Conservation (phyloP, 208 protist species). For the Leishmania mexicana region DNA sequence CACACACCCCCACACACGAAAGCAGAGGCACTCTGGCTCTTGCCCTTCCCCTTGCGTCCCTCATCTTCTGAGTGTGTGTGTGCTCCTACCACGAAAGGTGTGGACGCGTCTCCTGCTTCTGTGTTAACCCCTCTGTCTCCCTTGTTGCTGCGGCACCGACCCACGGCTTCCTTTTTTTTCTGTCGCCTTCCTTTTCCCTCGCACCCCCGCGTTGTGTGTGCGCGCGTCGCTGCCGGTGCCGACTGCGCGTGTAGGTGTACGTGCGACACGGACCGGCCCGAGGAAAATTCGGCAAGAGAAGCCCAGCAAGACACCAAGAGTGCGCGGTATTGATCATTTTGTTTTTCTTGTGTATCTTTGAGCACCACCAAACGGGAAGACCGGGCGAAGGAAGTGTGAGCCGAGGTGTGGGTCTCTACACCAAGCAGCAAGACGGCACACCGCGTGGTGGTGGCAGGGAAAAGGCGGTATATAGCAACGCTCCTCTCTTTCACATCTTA, state of each 20-base stretch:
- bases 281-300: background rate
- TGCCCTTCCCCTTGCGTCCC: background rate
- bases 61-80: background rate
- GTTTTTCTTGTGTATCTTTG: background rate
- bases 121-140: background rate
- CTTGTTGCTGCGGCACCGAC: background rate
- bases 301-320: background rate
- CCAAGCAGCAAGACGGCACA: background rate
- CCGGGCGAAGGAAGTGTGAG: background rate
- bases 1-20: background rate
- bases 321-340: background rate
- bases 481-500: background rate
- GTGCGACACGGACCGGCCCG: background rate
- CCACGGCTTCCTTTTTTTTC: background rate
- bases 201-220: background rate
- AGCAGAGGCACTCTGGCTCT: background rate
- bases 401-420: background rate
- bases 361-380: background rate
- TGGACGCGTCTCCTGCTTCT: background rate
- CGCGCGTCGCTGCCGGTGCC: background rate
- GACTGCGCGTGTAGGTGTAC: background rate
- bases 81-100: background rate
- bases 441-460: background rate
- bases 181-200: background rate
- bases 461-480: background rate